Base-by-base conservation (phyloP, 306 rosid species). In the Bauhinia variegata region DNA sequence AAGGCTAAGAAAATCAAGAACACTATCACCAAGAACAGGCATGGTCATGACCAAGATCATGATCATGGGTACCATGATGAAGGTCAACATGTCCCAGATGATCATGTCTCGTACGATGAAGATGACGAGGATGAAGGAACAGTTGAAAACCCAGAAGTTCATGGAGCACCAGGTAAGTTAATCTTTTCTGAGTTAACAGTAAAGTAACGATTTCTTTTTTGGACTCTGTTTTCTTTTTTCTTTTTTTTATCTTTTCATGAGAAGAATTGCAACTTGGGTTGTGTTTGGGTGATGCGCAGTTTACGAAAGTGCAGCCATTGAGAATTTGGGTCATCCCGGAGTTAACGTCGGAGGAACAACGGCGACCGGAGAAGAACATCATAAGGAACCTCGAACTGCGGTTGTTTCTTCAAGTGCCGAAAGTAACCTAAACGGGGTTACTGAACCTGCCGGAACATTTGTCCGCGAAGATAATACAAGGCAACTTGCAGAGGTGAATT, bases 1-100 rank as follows among this genome's bases (percentile, higher is more conserved):
- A 91, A 78, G 82, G 96, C 95, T 5, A 91, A 63, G 84, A 88
- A 88, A 84, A 74, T 91, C 6, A 86, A 74, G 79, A 77, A 82
- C 39, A 78, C 81, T 7, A 14, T 88, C 31, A 83, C 28, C 3
- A 81, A 78, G 54, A 84, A 78, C 37, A 84, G 85, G 0, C 81
- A 74, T 0, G 67, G 31, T 23, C 80, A 70, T 9, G 80, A 36
- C 13, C 44, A n/a, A n/a, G n/a, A n/a, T n/a, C n/a, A n/a, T n/a
- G n/a, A n/a, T n/a, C n/a, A n/a, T n/a, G n/a, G n/a, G n/a, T n/a
- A n/a, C n/a, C n/a, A n/a, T n/a, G n/a, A 74, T 58, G 80, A 71
- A 8, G 75, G 57, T 44, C 82, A 53, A 15, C 82, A 65, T 17
- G 67, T 70, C n/a, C 78, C 81, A 47, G 88, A 79, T 60, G 87